Base-by-base conservation (phyloP, 768 basidiomycete genomes). In the Boletus patriciae region DNA sequence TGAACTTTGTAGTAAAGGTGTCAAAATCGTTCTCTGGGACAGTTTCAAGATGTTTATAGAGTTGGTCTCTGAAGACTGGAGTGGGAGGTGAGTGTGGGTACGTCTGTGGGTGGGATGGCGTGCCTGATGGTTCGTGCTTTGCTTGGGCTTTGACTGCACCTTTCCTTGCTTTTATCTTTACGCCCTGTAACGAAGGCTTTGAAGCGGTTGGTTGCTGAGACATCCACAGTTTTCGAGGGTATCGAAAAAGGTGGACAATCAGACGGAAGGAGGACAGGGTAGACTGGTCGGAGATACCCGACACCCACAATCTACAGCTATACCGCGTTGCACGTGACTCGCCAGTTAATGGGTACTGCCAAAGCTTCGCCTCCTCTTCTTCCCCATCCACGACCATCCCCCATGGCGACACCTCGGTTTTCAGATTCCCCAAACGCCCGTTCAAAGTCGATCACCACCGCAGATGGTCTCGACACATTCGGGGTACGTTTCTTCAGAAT, bases 91-190 rank as follows among this genome's bases (percentile, higher is more conserved):
- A 64, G 63, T 8, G 33, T 13, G 25, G 59, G 57, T 62, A 56
- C 1, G 27, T 5, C 11, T 34, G 46, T 29, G 45, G 15, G 43
- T 6, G 6, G 43, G 41, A 42, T 10, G 3, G 43, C 64, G 19
- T 57, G 86, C 91, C 80, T 61, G 86, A 74, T 57, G 92, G 92
- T 78, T 94, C 92, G 92, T 94, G 92, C 77, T 92, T 94, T 67
- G 92, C 92, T 23, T 90, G 87, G 38, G 92, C 92, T 76, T 94
- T 94, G 65, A 92, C 92, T 69, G 88, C 90, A 66, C 92, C 87
- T 78, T 94, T 94, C 78, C 92, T 86, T 71, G 90, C 90, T 84
- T 88, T 94, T 69, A 94, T 92, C 82, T 88, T 82, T 75, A 94
- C 92, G 77, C 90, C 90, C 83, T 88, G 87, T 74, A 92, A 82